Evolutionary conservation across 306 rosid genomes (phyloP).

Genomic region (Ormosia emarginata): DNA sequence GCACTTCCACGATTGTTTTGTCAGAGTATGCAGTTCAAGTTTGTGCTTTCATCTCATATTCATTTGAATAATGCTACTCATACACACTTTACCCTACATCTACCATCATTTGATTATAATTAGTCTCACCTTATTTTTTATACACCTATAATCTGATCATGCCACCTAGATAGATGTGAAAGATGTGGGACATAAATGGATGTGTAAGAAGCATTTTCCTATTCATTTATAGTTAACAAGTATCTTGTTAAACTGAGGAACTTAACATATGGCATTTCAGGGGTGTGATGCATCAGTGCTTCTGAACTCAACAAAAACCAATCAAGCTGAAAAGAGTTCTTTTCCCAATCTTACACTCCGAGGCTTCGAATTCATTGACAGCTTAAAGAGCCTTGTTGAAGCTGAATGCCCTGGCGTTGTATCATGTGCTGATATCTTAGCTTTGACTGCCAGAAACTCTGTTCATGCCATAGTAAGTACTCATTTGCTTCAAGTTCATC

Average conservation of each 20-base stretch:
- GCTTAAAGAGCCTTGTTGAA: slow-evolving; percentile 64
- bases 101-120: too few species aligned
- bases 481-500: background rate
- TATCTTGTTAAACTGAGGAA: background rate
- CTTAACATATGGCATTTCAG: slow-evolving; percentile 37
- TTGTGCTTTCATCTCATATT: background rate
- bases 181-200: too few species aligned
- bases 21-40: slow-evolving; percentile 46
- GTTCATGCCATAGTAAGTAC: slow-evolving; percentile 58
- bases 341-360: slow-evolving; percentile 60
- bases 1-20: slow-evolving; percentile 90
- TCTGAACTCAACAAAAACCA: slow-evolving; percentile 52
- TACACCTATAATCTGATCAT: too few species aligned
- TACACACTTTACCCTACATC: too few species aligned
- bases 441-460: slow-evolving; percentile 78
- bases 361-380: slow-evolving; percentile 75
- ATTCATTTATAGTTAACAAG: background rate
- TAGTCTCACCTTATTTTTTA: too few species aligned
- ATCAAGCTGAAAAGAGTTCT: slow-evolving; percentile 51
- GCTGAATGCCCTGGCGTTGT: slow-evolving; percentile 81
- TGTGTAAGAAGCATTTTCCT: too few species aligned
- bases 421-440: slow-evolving; percentile 74
- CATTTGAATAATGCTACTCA: too few species aligned
- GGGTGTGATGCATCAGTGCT: slow-evolving; percentile 93
- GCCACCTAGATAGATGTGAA: too few species aligned